phyloP scores from a whole-genome alignment of 2,329 filamentous ascomycete species.

The Lecanicillium sp. region DNA sequence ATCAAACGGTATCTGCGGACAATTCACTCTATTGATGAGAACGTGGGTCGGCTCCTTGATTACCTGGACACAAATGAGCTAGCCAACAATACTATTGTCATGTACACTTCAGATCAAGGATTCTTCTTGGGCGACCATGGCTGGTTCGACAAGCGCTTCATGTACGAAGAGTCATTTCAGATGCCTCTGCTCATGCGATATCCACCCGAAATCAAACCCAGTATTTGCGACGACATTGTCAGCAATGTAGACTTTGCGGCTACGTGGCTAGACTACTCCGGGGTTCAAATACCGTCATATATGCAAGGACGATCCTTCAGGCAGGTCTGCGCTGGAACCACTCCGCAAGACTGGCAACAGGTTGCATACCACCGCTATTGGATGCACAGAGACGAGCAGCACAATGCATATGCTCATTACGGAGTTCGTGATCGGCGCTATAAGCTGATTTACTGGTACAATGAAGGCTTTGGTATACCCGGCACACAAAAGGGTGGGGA shows the following conservation, averaged over 20 bases:
- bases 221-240: constrained; percentile 38
- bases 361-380: constrained; percentile 47
- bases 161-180: constrained; percentile 49
- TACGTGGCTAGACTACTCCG: constrained; percentile 38
- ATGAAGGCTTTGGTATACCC: constrained; percentile 35
- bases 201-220: constrained; percentile 29
- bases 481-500: constrained; percentile 33
- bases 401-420: constrained; percentile 43
- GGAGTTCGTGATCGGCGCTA: constrained; percentile 41
- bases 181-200: constrained; percentile 45
- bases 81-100: constrained; percentile 37
- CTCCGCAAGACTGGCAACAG: constrained; percentile 37
- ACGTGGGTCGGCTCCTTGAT: constrained; percentile 38
- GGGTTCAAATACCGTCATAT: constrained; percentile 31
- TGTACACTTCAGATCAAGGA: constrained; percentile 47
- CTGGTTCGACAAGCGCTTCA: constrained; percentile 51
- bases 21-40: constrained; percentile 44
- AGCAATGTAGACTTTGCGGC: constrained; percentile 47
- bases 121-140: constrained; percentile 50
- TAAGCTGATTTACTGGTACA: constrained; percentile 51
- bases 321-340: constrained; percentile 24
- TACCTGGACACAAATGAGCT: constrained; percentile 33
- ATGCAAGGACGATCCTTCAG: constrained; percentile 43
- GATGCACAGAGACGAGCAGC: constrained; percentile 45
- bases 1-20: constrained; percentile 47